Evolutionary conservation across 345 rosid genomes (phyloP).

Genomic region (Luvunga scandens): DNA sequence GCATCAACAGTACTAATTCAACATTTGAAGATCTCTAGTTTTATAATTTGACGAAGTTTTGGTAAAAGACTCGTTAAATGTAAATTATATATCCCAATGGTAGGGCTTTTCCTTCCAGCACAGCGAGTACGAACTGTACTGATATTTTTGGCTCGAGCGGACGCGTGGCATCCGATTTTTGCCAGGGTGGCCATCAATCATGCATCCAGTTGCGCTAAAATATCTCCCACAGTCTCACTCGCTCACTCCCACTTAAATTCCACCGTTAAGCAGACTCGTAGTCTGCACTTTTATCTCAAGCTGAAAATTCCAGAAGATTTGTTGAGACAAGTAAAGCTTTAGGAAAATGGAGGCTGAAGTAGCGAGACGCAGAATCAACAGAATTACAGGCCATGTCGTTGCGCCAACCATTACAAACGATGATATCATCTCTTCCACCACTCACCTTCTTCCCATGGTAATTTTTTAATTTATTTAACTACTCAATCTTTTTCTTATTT

Average conservation of each 20-base stretch:
- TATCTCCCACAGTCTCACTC: background rate
- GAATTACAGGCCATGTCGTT: slow-evolving; percentile 58
- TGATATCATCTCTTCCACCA: slow-evolving; percentile 27
- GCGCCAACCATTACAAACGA: slow-evolving; percentile 31
- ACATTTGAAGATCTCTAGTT: no score
- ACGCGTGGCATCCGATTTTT: background rate
- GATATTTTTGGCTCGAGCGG: background rate
- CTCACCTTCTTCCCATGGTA: slow-evolving; percentile 69
- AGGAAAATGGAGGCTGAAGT: slow-evolving; percentile 57
- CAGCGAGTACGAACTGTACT: background rate
- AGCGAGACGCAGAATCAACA: slow-evolving; percentile 59
- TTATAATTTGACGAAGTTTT: no score
- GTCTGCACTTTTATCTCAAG: background rate
- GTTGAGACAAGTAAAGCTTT: background rate
- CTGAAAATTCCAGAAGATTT: background rate
- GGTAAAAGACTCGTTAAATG: no score
- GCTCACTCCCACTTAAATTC: background rate
- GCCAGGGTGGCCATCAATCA: slow-evolving; percentile 4
- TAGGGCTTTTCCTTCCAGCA: no score
- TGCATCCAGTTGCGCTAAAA: background rate
- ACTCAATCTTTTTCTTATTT: no score
- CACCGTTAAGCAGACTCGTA: rapidly evolving
- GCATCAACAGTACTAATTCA: no score
- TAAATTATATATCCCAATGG: no score
- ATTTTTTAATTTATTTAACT: background rate